Evolutionary conservation across 1,284 basidiomycete genomes (phyloP).

Genomic region (Ganoderma sinense): DNA sequence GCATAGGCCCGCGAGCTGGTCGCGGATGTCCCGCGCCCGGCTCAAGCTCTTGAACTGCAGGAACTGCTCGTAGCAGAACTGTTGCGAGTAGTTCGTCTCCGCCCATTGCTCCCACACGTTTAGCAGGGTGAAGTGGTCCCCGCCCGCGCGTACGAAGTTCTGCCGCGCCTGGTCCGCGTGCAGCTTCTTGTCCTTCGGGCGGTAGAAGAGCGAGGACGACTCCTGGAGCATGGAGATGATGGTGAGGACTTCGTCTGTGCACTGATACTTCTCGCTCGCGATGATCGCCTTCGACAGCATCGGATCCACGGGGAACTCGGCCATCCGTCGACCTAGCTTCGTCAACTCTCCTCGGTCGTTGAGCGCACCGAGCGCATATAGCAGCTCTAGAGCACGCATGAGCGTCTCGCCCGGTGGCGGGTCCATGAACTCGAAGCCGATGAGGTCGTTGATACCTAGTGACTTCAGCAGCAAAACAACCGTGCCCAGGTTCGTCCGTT

Average conservation of each 20-base stretch:
- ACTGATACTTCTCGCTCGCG: conserved; percentile 92
- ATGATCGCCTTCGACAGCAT: conserved; percentile 98
- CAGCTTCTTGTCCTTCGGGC: conserved; percentile 96
- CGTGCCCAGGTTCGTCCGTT: conserved; percentile 96
- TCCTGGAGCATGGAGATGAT: conserved; percentile 99
- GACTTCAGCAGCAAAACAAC: conserved; percentile 96
- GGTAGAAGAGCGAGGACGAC: conserved; percentile 93
- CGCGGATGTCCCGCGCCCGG: conserved; percentile 94
- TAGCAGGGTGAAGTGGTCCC: conserved; percentile 96
- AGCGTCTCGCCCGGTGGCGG: conserved; percentile 99
- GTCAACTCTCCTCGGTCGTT: conserved; percentile 98
- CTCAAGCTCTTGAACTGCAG: conserved; percentile 96
- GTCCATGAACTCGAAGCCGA: conserved; percentile 99
- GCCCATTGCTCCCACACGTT: conserved; percentile 99
- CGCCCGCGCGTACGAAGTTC: conserved; percentile 95
- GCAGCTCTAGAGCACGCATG: conserved; percentile 91
- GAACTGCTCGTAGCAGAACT: conserved; percentile 97
- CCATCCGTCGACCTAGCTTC: conserved; percentile 96
- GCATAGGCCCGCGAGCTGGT: conserved; percentile 94
- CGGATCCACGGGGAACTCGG: conserved; percentile 98
- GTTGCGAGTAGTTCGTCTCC: conserved; percentile 94
- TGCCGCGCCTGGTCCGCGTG: conserved; percentile 97
- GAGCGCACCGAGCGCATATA: conserved; percentile 95
- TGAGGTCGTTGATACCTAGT: conserved; percentile 95
- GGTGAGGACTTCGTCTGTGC: conserved; percentile 96